Conservation (phyloP, 2,329 filamentous ascomycete species). For the Aureobasidium sp. region DNA sequence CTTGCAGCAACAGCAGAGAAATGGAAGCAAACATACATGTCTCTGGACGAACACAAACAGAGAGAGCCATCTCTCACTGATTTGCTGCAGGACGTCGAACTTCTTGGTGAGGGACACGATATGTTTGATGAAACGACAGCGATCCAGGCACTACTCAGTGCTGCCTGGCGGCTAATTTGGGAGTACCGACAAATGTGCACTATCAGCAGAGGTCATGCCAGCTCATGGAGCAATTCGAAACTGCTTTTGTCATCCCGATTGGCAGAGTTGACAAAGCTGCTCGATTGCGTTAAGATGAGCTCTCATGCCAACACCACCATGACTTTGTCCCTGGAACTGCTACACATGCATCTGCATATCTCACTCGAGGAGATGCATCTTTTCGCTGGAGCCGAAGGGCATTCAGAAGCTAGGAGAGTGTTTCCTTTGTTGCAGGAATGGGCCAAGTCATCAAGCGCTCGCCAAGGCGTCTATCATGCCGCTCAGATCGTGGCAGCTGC, state of each 20-base stretch:
- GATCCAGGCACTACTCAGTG: slow-evolving; percentile 56
- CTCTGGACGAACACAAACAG: slow-evolving; percentile 28
- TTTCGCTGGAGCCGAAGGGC: slow-evolving; percentile 61
- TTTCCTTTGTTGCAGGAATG: slow-evolving; percentile 55
- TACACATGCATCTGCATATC: slow-evolving; percentile 58
- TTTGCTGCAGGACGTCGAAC: slow-evolving; percentile 50
- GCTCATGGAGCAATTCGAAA: slow-evolving; percentile 31
- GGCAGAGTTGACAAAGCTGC: slow-evolving; percentile 54
- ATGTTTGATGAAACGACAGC: slow-evolving; percentile 52
- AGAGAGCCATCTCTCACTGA: slow-evolving; percentile 49
- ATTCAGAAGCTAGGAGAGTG: slow-evolving; percentile 56
- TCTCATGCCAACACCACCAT: slow-evolving; percentile 28
- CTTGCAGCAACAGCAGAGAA: slow-evolving; percentile 54
- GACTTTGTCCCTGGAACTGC: slow-evolving; percentile 41
- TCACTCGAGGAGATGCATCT: slow-evolving; percentile 60
- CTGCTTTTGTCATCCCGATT: slow-evolving; percentile 47
- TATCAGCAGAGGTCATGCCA: slow-evolving; percentile 45
- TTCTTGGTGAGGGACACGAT: slow-evolving; percentile 43
- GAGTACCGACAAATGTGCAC: slow-evolving; percentile 58
- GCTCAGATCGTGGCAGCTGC: slow-evolving; percentile 60
- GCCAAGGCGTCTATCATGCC: slow-evolving; percentile 60
- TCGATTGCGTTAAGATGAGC: slow-evolving; percentile 45
- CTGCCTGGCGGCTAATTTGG: slow-evolving; percentile 58
- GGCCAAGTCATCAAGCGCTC: slow-evolving; percentile 49
- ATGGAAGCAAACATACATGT: slow-evolving; percentile 58